Evolutionary conservation across 192 early-diverging fungal genomes (phyloP).

Genomic region (Linnemannia schmuckeri): DNA sequence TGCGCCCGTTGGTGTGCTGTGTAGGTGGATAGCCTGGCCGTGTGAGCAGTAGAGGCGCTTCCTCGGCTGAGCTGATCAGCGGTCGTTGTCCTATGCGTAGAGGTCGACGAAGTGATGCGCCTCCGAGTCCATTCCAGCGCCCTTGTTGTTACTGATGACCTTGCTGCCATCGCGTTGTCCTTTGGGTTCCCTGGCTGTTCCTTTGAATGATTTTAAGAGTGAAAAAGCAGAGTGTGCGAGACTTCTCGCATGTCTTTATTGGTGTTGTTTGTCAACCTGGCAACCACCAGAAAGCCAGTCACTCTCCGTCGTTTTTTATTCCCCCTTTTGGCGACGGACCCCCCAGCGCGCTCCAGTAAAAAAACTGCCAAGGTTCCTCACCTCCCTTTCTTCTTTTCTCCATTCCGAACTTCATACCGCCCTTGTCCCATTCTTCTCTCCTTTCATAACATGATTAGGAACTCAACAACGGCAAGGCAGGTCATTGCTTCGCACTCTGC

Average conservation of each 20-base stretch:
- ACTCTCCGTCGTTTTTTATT: no score
- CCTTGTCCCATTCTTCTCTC: background rate
- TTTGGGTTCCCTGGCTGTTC: background rate
- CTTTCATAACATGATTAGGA: constrained; percentile 15
- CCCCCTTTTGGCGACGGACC: no score
- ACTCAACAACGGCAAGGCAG: constrained; percentile 14
- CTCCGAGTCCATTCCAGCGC: background rate
- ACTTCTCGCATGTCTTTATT: no score
- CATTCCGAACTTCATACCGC: background rate
- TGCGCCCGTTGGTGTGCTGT: background rate
- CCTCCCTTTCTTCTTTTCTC: background rate
- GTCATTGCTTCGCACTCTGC: background rate
- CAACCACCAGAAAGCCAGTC: no score
- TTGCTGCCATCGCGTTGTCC: background rate
- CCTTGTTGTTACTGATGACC: background rate
- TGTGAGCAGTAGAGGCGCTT: background rate
- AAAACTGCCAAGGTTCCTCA: no score
- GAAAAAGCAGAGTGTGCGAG: background rate
- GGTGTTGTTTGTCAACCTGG: no score
- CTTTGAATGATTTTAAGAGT: background rate
- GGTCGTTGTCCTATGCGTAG: background rate
- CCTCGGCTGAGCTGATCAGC: background rate
- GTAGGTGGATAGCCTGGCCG: background rate
- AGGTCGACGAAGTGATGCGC: background rate
- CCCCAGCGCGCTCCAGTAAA: no score